phyloP scores from a whole-genome alignment of 192 early-diverging fungal genomes.

The Funneliformis geosporum region DNA sequence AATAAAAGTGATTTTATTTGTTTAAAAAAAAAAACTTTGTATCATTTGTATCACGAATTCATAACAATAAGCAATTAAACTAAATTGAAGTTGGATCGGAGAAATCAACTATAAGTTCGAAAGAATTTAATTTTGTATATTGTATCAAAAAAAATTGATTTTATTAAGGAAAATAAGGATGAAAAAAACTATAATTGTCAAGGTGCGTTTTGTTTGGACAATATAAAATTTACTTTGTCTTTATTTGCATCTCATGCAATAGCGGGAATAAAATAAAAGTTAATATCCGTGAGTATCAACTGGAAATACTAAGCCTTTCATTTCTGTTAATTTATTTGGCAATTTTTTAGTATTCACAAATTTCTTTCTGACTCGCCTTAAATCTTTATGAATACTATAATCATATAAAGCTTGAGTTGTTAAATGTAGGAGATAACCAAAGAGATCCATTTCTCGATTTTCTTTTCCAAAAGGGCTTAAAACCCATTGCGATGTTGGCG shows the following conservation, averaged over 20 bases:
- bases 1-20: background rate
- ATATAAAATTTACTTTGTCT: background rate
- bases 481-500: constrained; percentile 50
- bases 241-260: background rate
- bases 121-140: too few species aligned
- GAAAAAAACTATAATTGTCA: background rate
- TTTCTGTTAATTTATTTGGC: constrained; percentile 50
- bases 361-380: constrained; percentile 60
- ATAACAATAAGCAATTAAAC: background rate
- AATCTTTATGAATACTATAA: constrained; percentile 53
- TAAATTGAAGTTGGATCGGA: background rate
- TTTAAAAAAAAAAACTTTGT: background rate
- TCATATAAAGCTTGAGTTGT: constrained; percentile 56
- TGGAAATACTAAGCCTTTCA: constrained; percentile 43
- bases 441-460: constrained; percentile 59
- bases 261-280: background rate
- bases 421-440: constrained; percentile 53
- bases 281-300: constrained; percentile 38
- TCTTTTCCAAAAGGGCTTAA: constrained; percentile 49
- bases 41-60: background rate
- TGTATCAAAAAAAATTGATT: too few species aligned
- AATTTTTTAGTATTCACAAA: constrained; percentile 55
- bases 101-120: background rate
- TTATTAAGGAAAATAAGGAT: too few species aligned
- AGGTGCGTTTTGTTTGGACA: background rate